These are phyloP conservation scores for Eucalyptus cladocalyx DNA, from an alignment of 345 rosid genomes.

Conservation along the genomic window DNA sequence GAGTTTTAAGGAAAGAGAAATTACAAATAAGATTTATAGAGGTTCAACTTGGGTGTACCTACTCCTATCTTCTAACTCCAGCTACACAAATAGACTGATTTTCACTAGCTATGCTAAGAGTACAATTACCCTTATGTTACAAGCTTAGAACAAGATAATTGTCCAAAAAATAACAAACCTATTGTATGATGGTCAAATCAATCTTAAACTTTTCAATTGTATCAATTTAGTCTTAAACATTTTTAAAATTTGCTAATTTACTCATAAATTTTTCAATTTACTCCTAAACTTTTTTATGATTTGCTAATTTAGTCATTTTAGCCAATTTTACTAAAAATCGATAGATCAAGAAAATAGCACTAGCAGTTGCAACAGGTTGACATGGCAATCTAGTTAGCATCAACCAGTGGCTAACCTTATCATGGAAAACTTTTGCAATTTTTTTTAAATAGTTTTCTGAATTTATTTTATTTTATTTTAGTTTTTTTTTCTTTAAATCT, in stretches of 20 bases:
- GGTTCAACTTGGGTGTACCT: background rate
- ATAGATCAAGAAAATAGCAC: too few relatives aligned
- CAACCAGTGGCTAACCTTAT: background rate
- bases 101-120: background rate
- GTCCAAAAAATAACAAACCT: too few relatives aligned
- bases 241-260: too few relatives aligned
- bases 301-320: background rate
- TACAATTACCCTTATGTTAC: background rate
- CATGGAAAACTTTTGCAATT: background rate
- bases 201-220: too few relatives aligned
- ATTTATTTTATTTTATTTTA: too few relatives aligned
- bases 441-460: too few relatives aligned
- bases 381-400: background rate
- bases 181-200: background rate
- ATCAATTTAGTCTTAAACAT: too few relatives aligned
- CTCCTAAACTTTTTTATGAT: background rate
- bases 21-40: background rate
- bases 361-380: rapidly evolving
- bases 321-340: too few relatives aligned
- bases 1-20: background rate
- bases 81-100: background rate
- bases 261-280: too few relatives aligned
- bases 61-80: background rate
- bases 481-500: background rate
- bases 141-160: background rate